phyloP scores from a whole-genome alignment of 495 filamentous ascomycete species.

The Cladorrhinum samala region DNA sequence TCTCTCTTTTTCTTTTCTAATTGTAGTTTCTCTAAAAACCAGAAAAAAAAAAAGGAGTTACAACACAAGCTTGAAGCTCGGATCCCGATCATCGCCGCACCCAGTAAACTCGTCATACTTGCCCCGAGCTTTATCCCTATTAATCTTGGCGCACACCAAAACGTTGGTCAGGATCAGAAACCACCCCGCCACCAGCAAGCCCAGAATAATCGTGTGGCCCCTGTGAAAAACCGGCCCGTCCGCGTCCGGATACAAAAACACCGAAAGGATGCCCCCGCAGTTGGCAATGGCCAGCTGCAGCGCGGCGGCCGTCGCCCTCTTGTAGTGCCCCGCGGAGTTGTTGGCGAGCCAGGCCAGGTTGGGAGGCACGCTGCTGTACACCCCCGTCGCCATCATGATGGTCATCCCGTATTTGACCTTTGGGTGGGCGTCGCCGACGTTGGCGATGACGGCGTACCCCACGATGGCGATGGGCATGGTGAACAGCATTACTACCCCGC shows the following conservation, averaged over 20 bases:
- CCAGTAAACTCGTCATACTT: slow-evolving; percentile 55
- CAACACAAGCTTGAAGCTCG: slow-evolving; percentile 54
- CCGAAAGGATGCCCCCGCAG: slow-evolving; percentile 43
- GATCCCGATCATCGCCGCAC: slow-evolving; percentile 58
- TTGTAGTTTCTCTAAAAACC: no score
- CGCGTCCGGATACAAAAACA: slow-evolving; percentile 52
- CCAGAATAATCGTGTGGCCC: slow-evolving; percentile 55
- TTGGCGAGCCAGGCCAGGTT: slow-evolving; percentile 62
- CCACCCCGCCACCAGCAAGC: slow-evolving; percentile 55
- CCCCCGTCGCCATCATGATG: slow-evolving; percentile 61
- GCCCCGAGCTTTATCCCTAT: slow-evolving; percentile 55
- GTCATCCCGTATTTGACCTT: slow-evolving; percentile 70
- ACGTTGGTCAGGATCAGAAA: slow-evolving; percentile 58
- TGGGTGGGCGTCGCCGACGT: slow-evolving; percentile 37
- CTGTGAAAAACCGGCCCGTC: slow-evolving; percentile 43
- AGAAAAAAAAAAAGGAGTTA: no score
- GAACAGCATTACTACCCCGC: slow-evolving; percentile 37
- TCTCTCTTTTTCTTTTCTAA: no score
- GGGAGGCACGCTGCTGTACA: slow-evolving; percentile 72
- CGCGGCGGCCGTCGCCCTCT: slow-evolving; percentile 37
- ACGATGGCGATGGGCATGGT: slow-evolving; percentile 48
- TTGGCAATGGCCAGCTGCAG: slow-evolving; percentile 45
- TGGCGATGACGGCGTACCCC: slow-evolving; percentile 61
- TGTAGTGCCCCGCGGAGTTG: slow-evolving; percentile 42
- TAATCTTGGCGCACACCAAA: slow-evolving; percentile 59